Conservation (phyloP, 2,329 filamentous ascomycete genomes). For the Diaporthe ilicicola region DNA sequence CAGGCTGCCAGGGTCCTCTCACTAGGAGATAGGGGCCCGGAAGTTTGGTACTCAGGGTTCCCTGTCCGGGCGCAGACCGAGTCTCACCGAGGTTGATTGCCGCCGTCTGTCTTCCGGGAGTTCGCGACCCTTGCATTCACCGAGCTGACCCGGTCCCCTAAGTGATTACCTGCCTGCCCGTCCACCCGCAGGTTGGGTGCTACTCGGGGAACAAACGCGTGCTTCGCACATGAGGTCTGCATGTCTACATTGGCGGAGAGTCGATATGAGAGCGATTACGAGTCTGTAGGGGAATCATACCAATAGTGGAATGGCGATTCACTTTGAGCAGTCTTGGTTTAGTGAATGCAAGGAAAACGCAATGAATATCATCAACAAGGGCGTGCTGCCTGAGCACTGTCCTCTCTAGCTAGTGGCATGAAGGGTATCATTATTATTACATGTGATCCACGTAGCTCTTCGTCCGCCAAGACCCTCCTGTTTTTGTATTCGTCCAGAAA, state of each 20-base stretch:
- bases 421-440: conserved; percentile 29
- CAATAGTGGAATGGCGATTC: not conserved
- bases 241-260: not conserved
- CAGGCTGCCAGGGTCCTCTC: not conserved
- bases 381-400: conserved; percentile 16
- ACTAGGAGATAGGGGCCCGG: not conserved
- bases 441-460: conserved; percentile 20
- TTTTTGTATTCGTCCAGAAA: conserved; percentile 15
- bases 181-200: not conserved
- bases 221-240: not conserved
- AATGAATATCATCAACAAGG: conserved; percentile 7
- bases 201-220: no score
- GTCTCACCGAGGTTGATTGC: conserved; percentile 2
- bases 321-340: no score
- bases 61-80: not conserved
- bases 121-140: conserved; percentile 11
- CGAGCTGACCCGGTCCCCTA: not conserved
- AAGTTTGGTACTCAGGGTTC: not conserved
- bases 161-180: not conserved
- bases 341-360: not conserved
- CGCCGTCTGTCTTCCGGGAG: not conserved
- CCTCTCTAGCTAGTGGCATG: conserved; percentile 24
- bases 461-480: not conserved
- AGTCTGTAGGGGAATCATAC: not conserved
- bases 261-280: not conserved